Percentiles rank a stretch among this genome's conserved stretches.
Evolutionary conservation across 202 grass and related monocot species (phyloP).

Genomic region (Hordeum pubiflorum): DNA sequence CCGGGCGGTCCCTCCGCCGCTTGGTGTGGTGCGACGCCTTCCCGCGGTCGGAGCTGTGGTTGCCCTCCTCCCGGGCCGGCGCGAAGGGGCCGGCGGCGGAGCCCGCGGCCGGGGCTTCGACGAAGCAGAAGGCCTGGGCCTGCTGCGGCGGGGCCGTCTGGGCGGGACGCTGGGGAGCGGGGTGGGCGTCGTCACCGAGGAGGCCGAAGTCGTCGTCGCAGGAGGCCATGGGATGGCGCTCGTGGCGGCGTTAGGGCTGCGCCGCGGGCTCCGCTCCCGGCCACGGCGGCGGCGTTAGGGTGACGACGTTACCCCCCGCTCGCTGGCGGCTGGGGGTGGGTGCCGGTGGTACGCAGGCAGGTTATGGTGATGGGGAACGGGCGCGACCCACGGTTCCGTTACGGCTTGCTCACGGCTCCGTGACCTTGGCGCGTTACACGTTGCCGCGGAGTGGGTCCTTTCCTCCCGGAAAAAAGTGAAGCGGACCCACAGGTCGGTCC

Average conservation of each 20-base stretch:
- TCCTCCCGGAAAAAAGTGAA: not conserved
- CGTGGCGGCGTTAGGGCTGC: constrained; percentile 56
- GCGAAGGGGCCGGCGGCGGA: not conserved
- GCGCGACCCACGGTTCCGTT: constrained; percentile 34
- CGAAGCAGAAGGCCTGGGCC: constrained; percentile 31
- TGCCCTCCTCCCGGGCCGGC: constrained; percentile 31
- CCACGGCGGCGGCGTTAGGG: constrained; percentile 47
- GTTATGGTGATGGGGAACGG: constrained; percentile 15
- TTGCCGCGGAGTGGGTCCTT: constrained; percentile 7
- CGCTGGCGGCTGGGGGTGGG: not conserved
- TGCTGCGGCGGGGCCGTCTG: constrained; percentile 17
- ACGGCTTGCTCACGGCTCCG: constrained; percentile 48
- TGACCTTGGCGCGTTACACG: constrained; percentile 33
- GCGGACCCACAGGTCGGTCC: not conserved
- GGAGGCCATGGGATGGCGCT: constrained; percentile 57
- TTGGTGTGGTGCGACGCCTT: constrained; percentile 33
- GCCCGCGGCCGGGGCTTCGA: not conserved
- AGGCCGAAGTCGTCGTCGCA: constrained; percentile 72
- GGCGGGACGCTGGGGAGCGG: constrained; percentile 9
- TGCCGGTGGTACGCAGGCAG: not conserved
- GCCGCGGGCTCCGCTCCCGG: constrained; percentile 33
- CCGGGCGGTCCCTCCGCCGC: constrained; percentile 32
- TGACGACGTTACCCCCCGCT: constrained; percentile 45
- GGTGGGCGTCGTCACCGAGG: constrained; percentile 52
- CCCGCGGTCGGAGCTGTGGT: constrained; percentile 40